Evolutionary conservation across 129 eudicot genomes (phyloP).

Genomic region (Escallonia herrerae): DNA sequence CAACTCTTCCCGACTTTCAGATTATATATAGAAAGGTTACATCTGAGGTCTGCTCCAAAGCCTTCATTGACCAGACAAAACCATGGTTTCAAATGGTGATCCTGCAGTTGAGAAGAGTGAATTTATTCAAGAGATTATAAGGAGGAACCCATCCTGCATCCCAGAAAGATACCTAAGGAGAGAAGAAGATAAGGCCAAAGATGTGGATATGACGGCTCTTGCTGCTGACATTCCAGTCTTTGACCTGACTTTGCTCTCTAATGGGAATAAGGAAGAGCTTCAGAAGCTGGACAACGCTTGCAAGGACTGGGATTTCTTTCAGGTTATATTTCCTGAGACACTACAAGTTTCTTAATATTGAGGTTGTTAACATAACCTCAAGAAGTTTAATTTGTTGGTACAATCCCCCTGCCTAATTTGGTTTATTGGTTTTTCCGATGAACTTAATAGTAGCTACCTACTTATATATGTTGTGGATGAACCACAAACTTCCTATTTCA

Average conservation of each 20-base stretch:
- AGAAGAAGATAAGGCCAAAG: neutral
- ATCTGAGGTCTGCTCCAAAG: no score
- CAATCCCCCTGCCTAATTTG: no score
- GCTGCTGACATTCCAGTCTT: neutral
- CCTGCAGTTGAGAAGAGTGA: neutral
- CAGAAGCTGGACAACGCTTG: neutral
- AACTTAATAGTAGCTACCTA: no score
- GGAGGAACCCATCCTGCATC: neutral
- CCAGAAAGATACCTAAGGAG: conserved; percentile 8
- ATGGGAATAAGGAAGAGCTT: neutral
- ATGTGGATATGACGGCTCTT: neutral
- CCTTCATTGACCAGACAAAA: no score
- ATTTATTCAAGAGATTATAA: conserved; percentile 13
- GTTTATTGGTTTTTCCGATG: no score
- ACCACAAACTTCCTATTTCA: no score
- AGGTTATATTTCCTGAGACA: neutral
- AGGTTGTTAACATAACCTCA: no score
- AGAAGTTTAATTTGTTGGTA: no score
- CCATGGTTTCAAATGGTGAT: conserved; percentile 2
- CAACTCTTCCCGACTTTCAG: no score
- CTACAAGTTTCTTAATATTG: no score
- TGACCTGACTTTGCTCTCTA: neutral
- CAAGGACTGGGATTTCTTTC: neutral
- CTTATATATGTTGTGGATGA: no score
- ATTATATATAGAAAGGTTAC: no score